A percentile compares a stretch with the other conserved stretches of the same genome.
Evolutionary conservation across 139 green algal species (phyloP).

Genomic region (Zygnema circumcarinatum): DNA sequence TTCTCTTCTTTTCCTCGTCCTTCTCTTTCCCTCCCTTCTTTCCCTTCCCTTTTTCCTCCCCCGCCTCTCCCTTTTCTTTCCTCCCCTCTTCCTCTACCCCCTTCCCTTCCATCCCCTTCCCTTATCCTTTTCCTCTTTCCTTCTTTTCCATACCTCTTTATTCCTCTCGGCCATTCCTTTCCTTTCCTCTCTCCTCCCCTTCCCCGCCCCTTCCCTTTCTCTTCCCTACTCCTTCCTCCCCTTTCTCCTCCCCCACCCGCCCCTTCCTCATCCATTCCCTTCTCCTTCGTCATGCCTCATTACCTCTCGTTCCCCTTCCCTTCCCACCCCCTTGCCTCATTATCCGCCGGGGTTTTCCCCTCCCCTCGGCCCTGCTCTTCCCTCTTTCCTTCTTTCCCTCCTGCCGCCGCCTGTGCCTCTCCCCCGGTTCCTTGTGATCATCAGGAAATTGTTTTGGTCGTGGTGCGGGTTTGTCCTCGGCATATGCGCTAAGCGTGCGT

Average conservation of each 20-base stretch:
- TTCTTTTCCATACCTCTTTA: background rate
- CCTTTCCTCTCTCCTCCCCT: background rate
- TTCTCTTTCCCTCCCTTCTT: background rate
- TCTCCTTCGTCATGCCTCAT: too few species aligned
- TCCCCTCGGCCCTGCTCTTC: too few species aligned
- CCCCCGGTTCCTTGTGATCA: too few species aligned
- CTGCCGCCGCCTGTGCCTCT: too few species aligned
- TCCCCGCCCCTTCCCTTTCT: background rate
- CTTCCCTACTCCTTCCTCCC: background rate
- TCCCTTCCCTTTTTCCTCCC: background rate
- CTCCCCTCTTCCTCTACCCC: background rate
- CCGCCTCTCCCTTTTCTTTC: background rate
- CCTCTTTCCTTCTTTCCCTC: too few species aligned
- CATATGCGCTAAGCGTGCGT: too few species aligned
- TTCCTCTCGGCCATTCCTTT: background rate
- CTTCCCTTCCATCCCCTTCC: too few species aligned
- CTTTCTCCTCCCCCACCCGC: background rate
- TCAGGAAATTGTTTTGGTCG: too few species aligned
- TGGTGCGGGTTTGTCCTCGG: too few species aligned
- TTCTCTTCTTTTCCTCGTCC: background rate
- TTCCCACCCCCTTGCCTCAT: too few species aligned
- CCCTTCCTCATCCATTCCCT: background rate
- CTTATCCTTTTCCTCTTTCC: conserved; percentile 1
- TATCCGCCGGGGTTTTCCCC: too few species aligned
- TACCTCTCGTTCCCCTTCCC: too few species aligned